Base-by-base conservation (phyloP, 306 rosid genomes). In the Herpetospermum pedunculosum region DNA sequence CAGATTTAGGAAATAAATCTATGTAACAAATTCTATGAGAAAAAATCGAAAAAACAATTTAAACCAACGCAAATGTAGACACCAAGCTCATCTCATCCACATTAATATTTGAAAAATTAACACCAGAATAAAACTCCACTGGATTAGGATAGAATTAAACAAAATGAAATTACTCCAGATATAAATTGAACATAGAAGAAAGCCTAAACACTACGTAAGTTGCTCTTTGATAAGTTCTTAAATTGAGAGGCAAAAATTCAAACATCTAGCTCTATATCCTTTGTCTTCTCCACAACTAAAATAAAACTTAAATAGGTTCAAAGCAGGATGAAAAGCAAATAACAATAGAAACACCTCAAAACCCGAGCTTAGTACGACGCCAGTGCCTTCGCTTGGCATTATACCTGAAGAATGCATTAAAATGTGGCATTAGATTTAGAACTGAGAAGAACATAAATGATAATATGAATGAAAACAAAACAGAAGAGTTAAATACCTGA, bases 331-430 rank as follows among this genome's bases (percentile, higher is more conserved):
- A 63, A 64, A 18, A 41, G 68, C 72, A 35, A 21, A 28, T 8
- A 26, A 74, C 44, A 72, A 6, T 23, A 26, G 21, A 70, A 65
- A 8, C 70, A 57, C 78, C 84, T 83, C 72, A 83, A 76, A 86
- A 86, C 16, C 89, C 87, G 11, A 86, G 84, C 81, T 83, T 86
- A 50, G 89, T 86, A 16, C 85, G 89, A 47, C 87, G 89, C 89
- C 87, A 86, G 80, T 86, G 89, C 77, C 87, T 86, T 77, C 84
- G 84, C 77, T 86, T 86, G 0, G 84, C 87, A 21, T 86, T 81
- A 77, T 86, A 83, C 85, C 89, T 86, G 82, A 38, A 70, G 35
- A 29, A 60, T 14, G 40, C 55, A 52, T 12, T 2, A 6, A 25
- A 62, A 34, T 18, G 4, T n/a, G n/a, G 38, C 8, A 1, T n/a